phyloP scores from a whole-genome alignment of 768 basidiomycete species.

The Candolleomyces aberdarensis region DNA sequence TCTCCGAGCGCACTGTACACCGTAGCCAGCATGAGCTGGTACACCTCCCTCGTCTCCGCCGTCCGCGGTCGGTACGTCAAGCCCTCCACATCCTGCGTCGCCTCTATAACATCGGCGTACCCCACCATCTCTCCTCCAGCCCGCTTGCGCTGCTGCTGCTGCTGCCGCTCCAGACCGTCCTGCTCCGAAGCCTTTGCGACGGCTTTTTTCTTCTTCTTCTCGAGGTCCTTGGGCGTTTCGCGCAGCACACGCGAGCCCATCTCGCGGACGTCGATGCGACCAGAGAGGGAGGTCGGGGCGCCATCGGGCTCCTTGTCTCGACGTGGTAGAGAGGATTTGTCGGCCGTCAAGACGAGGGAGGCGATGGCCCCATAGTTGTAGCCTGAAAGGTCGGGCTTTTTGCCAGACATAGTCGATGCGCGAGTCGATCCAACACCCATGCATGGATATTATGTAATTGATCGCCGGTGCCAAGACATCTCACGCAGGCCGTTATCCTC shows the following conservation, averaged over 20 bases:
- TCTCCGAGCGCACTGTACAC: constrained; percentile 87
- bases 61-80: constrained; percentile 91
- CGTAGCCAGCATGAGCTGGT: constrained; percentile 82
- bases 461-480: no score
- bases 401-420: constrained; percentile 26
- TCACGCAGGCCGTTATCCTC: no score
- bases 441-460: no score
- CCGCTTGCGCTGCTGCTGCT: constrained; percentile 16
- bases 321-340: constrained; percentile 74
- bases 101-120: constrained; percentile 90
- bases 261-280: constrained; percentile 82
- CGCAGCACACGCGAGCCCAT: constrained; percentile 93
- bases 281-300: constrained; percentile 88
- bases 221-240: constrained; percentile 80
- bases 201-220: constrained; percentile 92
- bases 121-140: constrained; percentile 48
- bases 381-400: constrained; percentile 77
- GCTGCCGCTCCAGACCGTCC: constrained; percentile 61
- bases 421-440: no score
- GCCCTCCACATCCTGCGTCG: constrained; percentile 91
- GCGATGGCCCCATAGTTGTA: constrained; percentile 98
- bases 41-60: constrained; percentile 90
- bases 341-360: constrained; percentile 91
- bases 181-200: constrained; percentile 41
- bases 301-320: constrained; percentile 97